Conservation (phyloP, 1,284 basidiomycete genomes). For the Coniophora puteana region DNA sequence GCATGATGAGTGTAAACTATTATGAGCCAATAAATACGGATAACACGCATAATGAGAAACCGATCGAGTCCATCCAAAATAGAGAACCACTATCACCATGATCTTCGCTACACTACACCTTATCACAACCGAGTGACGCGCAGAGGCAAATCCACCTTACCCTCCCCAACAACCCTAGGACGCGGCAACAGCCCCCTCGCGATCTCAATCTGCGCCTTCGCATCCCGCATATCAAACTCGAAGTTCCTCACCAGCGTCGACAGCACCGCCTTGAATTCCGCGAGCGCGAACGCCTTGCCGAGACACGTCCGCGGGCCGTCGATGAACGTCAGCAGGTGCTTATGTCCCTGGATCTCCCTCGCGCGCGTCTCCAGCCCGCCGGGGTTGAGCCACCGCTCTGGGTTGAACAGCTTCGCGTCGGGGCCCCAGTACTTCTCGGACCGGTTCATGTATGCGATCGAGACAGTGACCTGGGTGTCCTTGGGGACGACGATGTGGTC, state of each 20-base stretch:
- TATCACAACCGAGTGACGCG: too few relatives aligned
- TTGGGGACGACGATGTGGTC: conserved; percentile 35
- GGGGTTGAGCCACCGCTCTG: conserved; percentile 10
- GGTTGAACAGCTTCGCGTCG: conserved; percentile 29
- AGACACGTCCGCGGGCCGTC: conserved; percentile 46
- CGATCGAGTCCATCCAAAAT: too few relatives aligned
- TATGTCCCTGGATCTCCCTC: conserved; percentile 36
- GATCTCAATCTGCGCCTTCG: conserved; percentile 31
- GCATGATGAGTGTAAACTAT: too few relatives aligned
- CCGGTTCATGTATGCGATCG: conserved; percentile 43
- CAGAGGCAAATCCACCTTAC: too few relatives aligned
- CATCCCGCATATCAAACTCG: conserved; percentile 39
- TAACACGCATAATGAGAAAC: too few relatives aligned
- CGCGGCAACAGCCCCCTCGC: too few relatives aligned
- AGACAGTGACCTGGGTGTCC: conserved; percentile 38
- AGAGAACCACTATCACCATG: too few relatives aligned
- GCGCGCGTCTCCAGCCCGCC: conserved; percentile 14
- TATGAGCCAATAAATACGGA: too few relatives aligned
- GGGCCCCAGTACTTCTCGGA: conserved; percentile 45
- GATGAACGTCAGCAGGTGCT: conserved; percentile 43
- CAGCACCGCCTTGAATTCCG: conserved; percentile 37
- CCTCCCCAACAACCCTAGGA: too few relatives aligned
- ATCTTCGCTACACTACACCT: too few relatives aligned
- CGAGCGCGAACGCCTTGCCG: conserved; percentile 39
- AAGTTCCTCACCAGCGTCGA: conserved; percentile 42